Conservation (phyloP, 768 basidiomycete species). For the Tricholoma sp. region DNA sequence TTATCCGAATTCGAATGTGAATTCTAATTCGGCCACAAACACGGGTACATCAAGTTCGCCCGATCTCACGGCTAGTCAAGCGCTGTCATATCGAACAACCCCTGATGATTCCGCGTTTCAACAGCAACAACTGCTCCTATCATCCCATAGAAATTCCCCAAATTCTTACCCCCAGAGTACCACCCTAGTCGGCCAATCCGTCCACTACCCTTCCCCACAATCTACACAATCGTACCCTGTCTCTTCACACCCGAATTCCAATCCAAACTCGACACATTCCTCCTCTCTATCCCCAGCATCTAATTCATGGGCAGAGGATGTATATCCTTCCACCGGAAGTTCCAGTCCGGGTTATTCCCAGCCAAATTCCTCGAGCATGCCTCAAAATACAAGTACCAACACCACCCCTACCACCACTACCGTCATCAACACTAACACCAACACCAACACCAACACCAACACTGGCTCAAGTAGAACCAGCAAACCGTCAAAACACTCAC, state of each 20-base stretch:
- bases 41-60: conserved; percentile 4
- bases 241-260: conserved; percentile 5
- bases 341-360: background rate
- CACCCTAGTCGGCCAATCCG: background rate
- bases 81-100: conserved; percentile 22
- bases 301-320: conserved; percentile 16
- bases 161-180: conserved; percentile 3
- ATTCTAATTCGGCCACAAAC: background rate
- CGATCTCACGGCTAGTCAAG: conserved; percentile 10
- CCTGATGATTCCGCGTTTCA: conserved; percentile 26
- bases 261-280: conserved; percentile 11
- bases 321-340: conserved; percentile 5
- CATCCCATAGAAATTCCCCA: conserved; percentile 3
- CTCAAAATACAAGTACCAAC: background rate
- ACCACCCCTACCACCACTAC: background rate
- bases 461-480: background rate
- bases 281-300: conserved; percentile 18
- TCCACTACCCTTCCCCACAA: conserved; percentile 3
- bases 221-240: background rate
- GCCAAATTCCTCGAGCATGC: background rate
- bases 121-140: conserved; percentile 15
- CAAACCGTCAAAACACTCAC: conserved; percentile 2
- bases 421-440: background rate
- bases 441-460: background rate
- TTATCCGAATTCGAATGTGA: conserved; percentile 9